phyloP scores from a whole-genome alignment of 2,329 filamentous ascomycete genomes.

The Aureobasidium leucospermi region DNA sequence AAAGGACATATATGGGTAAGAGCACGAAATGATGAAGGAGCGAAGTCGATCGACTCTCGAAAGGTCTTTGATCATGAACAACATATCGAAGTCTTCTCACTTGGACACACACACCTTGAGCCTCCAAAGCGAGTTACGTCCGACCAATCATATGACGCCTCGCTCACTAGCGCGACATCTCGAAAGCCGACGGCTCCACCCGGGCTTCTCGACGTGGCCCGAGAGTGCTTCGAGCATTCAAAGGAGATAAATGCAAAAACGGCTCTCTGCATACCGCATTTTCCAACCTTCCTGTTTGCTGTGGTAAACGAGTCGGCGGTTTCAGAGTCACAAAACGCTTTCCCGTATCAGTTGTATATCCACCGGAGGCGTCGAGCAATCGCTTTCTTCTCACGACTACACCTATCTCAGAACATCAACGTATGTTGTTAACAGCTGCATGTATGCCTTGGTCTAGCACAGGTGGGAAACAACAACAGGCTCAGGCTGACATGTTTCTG shows the following conservation, averaged over 20 bases:
- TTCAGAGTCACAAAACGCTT: no score
- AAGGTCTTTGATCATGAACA: slow-evolving; percentile 10
- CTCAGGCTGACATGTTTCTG: no score
- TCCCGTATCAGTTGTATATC: no score
- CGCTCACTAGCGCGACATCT: not conserved
- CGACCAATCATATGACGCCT: slow-evolving; percentile 4
- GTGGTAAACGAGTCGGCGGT: not conserved
- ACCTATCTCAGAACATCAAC: not conserved
- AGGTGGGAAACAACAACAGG: no score
- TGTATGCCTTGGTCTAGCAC: no score
- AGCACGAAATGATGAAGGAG: not conserved
- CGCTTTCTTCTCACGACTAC: not conserved
- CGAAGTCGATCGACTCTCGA: not conserved
- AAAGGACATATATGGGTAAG: not conserved
- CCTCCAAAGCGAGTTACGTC: slow-evolving; percentile 12
- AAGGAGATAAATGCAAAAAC: slow-evolving; percentile 10
- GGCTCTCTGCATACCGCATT: not conserved
- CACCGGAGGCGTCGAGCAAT: no score
- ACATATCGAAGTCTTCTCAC: slow-evolving; percentile 11
- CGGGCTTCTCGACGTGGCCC: slow-evolving; percentile 1
- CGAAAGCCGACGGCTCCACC: slow-evolving; percentile 7
- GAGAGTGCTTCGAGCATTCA: not conserved
- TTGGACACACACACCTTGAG: slow-evolving; percentile 13
- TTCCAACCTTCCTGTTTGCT: not conserved
- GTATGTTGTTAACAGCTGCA: not conserved